Evolutionary conservation across 2,329 filamentous ascomycete genomes (phyloP), one percentile per base, ranked within the genome.

Genomic region (Penicillium paneum): DNA sequence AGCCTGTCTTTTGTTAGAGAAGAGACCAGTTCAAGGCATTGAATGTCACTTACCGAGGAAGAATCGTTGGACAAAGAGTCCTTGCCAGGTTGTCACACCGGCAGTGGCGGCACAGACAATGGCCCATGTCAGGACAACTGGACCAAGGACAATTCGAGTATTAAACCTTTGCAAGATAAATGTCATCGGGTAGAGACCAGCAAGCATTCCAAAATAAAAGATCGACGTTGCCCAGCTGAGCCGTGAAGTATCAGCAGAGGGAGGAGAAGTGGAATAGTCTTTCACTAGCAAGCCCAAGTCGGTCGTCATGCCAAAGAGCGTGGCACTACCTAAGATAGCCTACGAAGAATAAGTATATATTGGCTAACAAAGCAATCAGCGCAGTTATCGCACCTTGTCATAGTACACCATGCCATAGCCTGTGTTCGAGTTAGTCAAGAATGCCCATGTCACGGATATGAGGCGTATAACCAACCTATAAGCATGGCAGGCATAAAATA

Each of bases 141-240:
- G 70, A n/a, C 87, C 86, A 3, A 91, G 79, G 1, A 88, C 81
- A 43, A 80, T 78, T n/a, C 84, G 81, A 1, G 84, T 78, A 55
- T 83, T 77, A 74, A 90, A 88, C 19, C 83, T 81, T 69, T 91
- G 88, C 1, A 90, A 76, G 0, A 82, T 76, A 56, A 87, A 89
- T 0, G 86, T 86, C 81, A 90, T 84, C 1, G 88, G 88, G 58
- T 90, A 91, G 3, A 89, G 75, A 0, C 88, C 88, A 0, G 82
- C 84, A 2, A 92, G 78, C 86, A 89, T 89, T 35, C 88, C 88
- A 61, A 91, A 90, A 75, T 91, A 91, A 75, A 91, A 91, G 64
- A 90, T 78, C 0, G 86, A 90, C 0, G 87, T 91, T 2, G 88
- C 88, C 88, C 88, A 91, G 61, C 82, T 86, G 28, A 91, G 80